Evolutionary conservation across 805 yeast genomes (phyloP), one percentile per base, ranked within the genome.

Genomic region (Pichia nakasei): DNA sequence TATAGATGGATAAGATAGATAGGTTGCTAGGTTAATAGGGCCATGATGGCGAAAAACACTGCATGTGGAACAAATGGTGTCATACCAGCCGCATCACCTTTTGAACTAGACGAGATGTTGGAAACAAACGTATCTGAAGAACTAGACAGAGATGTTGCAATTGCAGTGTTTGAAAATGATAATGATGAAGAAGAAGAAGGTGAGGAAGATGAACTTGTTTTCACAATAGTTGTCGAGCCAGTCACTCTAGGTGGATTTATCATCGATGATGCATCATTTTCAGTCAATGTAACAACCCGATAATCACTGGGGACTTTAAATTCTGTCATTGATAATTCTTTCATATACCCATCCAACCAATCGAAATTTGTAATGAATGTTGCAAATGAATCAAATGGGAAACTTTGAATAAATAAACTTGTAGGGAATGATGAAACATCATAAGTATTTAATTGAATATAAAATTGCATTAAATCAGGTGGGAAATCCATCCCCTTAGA

Each of bases 371-470:
- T 45, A 17, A 60, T 49, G 36, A 53, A 61, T 2, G 65, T 58
- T n/a, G 55, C 24, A 44, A 65, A 64, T 9, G 52, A 59, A 2
- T 58, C 50, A 43, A 63, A 54, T 22, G 69, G 70, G 42, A 65
- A 65, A 1, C 41, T 37, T n/a, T 49, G 48, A 9, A 54, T 46
- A 32, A 60, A 46, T 21, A 59, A 33, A 3, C 63, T 55, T 3
- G 60, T 56, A 38, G 58, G 50, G 22, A 54, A 52, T 6, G 38
- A 45, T 2, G 42, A 22, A 17, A 33, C 31, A 15, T 41, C 38
- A 11, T 42, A 35, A 1, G 49, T 44, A 9, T 42, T 47, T 15
- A 59, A 41, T 11, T 55, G 45, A n/a, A 50, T 44, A 37, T 58
- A 56, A 41, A 63, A 65, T 22, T 61, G 59, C 35, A 64, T 26